Base-by-base conservation (phyloP, 768 basidiomycete genomes). In the Phylloporus rhodoxanthus region DNA sequence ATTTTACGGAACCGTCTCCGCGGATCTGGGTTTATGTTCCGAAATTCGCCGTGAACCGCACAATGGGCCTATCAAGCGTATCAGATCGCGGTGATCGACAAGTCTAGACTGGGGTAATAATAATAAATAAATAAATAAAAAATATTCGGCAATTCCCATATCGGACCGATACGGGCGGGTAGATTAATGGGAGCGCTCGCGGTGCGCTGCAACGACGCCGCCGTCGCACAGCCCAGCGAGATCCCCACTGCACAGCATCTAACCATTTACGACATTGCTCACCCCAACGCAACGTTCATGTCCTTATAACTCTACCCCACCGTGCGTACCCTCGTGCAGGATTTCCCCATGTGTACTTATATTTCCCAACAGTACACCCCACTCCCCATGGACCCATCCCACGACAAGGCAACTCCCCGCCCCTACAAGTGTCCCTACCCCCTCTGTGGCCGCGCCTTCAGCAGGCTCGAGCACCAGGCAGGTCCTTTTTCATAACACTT, bases 391-490 rank as follows among this genome's bases (percentile, higher is more conserved):
- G 67, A 67, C 11, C 45, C 43, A 44, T 9, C 37, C 54, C 61
- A 67, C 36, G 75, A 76, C 28, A 76, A 76, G 62, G 56, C 67
- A 23, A 68, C 70, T 34, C 68, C 83, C 0, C 70, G 93, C 50
- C 95, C 95, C 0, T 99, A 97, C 82, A 98, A 97, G 66, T 99
- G 95, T 66, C 95, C 95, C 2, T 90, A 88, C 67, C 77, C 76
- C 4, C 78, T 90, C 26, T 99, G 95, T 64, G 91, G 90, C 23
- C 78, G 92, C n/a, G 92, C 95, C 0, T 99, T 99, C 70, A 93
- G 89, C 62, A 77, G 95, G 49, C 81, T 98, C 20, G 95, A 99
- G 67, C 95, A 99, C 68, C 92, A 94, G 81, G 92, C 88, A 58
- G 53, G 77, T 68, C 2, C 40, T 47, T 51, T 47, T 56, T 48